Evolutionary conservation across 2,329 filamentous ascomycete genomes (phyloP).

Genomic region (Phyllosticta citriasiana): DNA sequence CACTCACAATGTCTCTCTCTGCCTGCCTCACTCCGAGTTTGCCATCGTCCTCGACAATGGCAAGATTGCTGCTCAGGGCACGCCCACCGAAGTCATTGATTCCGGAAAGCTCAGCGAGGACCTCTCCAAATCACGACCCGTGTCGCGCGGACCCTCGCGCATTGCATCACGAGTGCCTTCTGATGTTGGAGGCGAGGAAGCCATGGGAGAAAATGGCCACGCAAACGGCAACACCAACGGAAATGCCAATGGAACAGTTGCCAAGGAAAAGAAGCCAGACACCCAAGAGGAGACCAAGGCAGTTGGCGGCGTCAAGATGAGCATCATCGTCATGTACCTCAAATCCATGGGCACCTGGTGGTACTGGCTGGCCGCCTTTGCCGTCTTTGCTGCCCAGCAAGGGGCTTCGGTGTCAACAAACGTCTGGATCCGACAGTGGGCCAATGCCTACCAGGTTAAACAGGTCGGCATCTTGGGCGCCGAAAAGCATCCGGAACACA

Average conservation of each 20-base stretch:
- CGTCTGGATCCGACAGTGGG: conserved; percentile 91
- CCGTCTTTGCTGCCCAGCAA: conserved; percentile 75
- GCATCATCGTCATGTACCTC: conserved; percentile 78
- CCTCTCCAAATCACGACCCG: conserved; percentile 61
- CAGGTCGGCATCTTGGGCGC: conserved; percentile 22
- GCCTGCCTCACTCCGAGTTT: conserved; percentile 67
- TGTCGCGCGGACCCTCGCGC: conserved; percentile 60
- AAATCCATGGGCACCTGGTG: conserved; percentile 90
- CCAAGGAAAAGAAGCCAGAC: conserved; percentile 21
- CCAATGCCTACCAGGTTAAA: conserved; percentile 67
- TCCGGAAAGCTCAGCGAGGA: conserved; percentile 89
- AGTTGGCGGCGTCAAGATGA: conserved; percentile 76
- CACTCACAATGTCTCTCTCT: conserved; percentile 88
- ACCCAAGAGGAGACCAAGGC: conserved; percentile 60
- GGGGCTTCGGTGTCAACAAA: conserved; percentile 79
- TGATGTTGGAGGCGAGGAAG: conserved; percentile 54
- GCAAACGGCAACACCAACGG: conserved; percentile 42
- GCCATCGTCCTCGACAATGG: conserved; percentile 85
- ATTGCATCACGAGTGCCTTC: conserved; percentile 71
- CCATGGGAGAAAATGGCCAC: conserved; percentile 22
- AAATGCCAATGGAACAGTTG: conserved; percentile 34
- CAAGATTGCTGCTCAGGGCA: conserved; percentile 65
- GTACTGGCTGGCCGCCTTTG: conserved; percentile 73
- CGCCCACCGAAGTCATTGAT: conserved; percentile 64
- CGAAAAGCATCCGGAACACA: conserved; percentile 17